Percentiles rank a stretch among this genome's conserved stretches.
Conservation (phyloP, 306 rosid species). For the Cucurbita pepo region DNA sequence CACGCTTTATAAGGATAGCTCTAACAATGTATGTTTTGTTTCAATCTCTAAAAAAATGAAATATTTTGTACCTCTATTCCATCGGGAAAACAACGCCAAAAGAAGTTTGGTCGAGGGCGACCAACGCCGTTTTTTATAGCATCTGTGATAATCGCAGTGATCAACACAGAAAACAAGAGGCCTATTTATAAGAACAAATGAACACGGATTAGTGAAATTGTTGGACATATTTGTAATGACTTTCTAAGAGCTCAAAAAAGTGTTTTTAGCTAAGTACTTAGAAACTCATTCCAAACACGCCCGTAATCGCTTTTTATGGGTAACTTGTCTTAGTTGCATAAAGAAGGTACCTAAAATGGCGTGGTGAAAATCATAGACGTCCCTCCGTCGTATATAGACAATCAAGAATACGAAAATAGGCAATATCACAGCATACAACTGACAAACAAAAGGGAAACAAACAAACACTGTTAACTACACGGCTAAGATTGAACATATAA, state of each 20-base stretch:
- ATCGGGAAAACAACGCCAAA: conserved; percentile 93
- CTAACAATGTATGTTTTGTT: background rate
- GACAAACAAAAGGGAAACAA: conserved; percentile 3
- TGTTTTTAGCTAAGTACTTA: no score
- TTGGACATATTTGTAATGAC: background rate
- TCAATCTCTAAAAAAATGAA: background rate
- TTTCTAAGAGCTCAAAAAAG: background rate
- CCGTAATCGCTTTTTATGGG: no score
- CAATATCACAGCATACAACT: conserved; percentile 71
- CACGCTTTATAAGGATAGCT: background rate
- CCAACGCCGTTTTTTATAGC: conserved; percentile 77
- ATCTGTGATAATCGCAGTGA: conserved; percentile 74
- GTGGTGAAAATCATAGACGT: conserved; percentile 85
- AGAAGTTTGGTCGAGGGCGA: conserved; percentile 94
- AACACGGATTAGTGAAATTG: background rate
- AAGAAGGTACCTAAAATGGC: conserved; percentile 49
- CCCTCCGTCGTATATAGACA: conserved; percentile 52
- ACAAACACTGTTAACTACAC: no score
- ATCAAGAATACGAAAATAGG: conserved; percentile 51
- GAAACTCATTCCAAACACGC: no score
- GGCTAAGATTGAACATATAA: no score
- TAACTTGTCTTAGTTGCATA: background rate
- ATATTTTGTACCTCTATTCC: conserved; percentile 36
- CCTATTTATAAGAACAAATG: conserved; percentile 33
- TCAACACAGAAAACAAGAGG: conserved; percentile 54